A percentile compares a stretch with the other conserved stretches of the same genome.
These are phyloP conservation scores for Acidiella bohemica DNA, from an alignment of 495 filamentous ascomycete genomes.

Conservation along the genomic window DNA sequence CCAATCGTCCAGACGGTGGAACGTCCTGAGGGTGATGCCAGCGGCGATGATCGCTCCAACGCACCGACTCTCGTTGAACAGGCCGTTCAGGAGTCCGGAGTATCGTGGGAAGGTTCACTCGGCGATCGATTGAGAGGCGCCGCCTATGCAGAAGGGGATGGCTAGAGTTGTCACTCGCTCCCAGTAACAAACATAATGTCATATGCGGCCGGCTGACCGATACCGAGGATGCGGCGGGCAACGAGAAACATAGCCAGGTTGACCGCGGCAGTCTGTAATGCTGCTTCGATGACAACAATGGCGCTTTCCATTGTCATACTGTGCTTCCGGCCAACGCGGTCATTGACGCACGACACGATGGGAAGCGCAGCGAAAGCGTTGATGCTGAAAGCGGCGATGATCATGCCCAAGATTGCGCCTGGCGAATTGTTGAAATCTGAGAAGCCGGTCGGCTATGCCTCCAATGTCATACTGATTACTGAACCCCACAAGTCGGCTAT, in stretches of 20 bases:
- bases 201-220: slow-evolving; percentile 17
- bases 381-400: slow-evolving; percentile 34
- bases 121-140: slow-evolving; percentile 49
- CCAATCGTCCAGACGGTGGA: slow-evolving; percentile 43
- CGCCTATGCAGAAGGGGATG: slow-evolving; percentile 46
- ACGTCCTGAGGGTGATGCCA: slow-evolving; percentile 43
- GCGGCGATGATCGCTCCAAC: slow-evolving; percentile 49
- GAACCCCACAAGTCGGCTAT: slow-evolving; percentile 41
- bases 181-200: neutral
- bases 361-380: slow-evolving; percentile 60
- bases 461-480: slow-evolving; percentile 28
- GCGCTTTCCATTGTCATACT: slow-evolving; percentile 45
- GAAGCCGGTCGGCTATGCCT: neutral
- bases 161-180: neutral
- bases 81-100: slow-evolving; percentile 48
- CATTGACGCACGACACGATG: slow-evolving; percentile 55
- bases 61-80: slow-evolving; percentile 55
- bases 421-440: slow-evolving; percentile 30
- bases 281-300: slow-evolving; percentile 60
- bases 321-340: slow-evolving; percentile 45
- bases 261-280: slow-evolving; percentile 49
- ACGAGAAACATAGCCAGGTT: slow-evolving; percentile 29
- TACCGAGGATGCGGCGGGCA: slow-evolving; percentile 60
- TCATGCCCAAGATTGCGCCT: slow-evolving; percentile 27
- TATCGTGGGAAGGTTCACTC: slow-evolving; percentile 57